Percentiles rank a stretch among this genome's conserved stretches.
Conservation (phyloP, 1,139 yeast genomes). For the Geotrichum phurueaensis region DNA sequence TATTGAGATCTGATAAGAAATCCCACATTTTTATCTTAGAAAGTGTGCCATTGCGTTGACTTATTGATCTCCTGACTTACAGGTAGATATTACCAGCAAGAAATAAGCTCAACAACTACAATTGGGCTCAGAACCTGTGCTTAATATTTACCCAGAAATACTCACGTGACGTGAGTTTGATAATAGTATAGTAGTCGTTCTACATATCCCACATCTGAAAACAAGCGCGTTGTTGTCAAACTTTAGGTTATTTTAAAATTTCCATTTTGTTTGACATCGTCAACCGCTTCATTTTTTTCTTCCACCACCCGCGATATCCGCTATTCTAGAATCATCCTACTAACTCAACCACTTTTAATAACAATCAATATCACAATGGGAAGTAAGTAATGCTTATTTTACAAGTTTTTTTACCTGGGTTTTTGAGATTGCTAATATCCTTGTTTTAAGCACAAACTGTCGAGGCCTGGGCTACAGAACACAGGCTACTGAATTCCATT, state of each 20-base stretch:
- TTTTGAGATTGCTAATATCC: neutral
- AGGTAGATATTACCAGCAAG: too few relatives aligned
- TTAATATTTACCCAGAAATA: too few relatives aligned
- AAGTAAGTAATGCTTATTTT: conserved; percentile 2
- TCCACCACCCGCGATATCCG: neutral
- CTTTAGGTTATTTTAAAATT: neutral
- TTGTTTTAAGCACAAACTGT: conserved; percentile 13
- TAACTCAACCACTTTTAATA: neutral
- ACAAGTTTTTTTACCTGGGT: neutral
- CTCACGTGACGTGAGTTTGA: too few relatives aligned
- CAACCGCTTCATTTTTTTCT: neutral
- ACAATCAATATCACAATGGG: conserved; percentile 8
- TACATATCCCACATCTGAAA: neutral
- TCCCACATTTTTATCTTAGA: too few relatives aligned
- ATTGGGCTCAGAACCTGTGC: too few relatives aligned
- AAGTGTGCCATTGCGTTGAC: too few relatives aligned
- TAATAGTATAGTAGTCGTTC: neutral
- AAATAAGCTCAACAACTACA: too few relatives aligned
- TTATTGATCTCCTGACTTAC: too few relatives aligned
- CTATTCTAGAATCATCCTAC: neutral
- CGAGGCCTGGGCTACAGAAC: conserved; percentile 42
- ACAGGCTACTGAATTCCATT: conserved; percentile 55
- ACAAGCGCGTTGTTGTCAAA: neutral
- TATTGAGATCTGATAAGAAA: too few relatives aligned
- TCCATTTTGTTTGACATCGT: neutral